A percentile compares a stretch with the other conserved stretches of the same genome.
Conservation (phyloP, 208 protist genomes). For the Wallacemonas rigidus region DNA sequence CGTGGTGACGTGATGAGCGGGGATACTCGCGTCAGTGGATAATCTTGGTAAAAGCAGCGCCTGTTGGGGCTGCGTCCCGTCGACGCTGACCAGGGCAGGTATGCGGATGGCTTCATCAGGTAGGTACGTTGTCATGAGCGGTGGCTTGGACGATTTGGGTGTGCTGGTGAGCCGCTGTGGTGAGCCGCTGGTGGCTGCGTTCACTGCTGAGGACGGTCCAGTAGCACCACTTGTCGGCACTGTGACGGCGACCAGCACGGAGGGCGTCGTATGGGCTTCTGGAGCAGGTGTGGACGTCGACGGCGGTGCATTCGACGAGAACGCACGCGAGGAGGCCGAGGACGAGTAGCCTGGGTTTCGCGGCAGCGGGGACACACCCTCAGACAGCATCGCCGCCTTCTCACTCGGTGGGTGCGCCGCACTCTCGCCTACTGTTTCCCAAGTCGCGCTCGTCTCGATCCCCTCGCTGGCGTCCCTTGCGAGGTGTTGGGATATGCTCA, state of each 20-base stretch:
- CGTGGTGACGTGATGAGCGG: background rate
- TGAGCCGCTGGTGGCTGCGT: background rate
- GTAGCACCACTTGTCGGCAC: background rate
- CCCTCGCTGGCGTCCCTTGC: no score
- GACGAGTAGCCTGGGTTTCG: background rate
- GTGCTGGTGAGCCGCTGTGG: background rate
- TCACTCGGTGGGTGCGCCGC: no score
- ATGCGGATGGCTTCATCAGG: slow-evolving; percentile 8
- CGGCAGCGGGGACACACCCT: slow-evolving; percentile 7
- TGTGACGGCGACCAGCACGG: background rate
- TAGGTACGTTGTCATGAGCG: background rate
- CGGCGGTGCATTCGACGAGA: background rate
- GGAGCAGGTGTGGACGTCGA: background rate
- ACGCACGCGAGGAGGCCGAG: slow-evolving; percentile 1
- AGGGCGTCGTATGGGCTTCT: background rate
- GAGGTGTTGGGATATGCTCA: no score
- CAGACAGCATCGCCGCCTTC: background rate
- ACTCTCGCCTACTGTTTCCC: no score
- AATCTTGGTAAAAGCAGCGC: background rate
- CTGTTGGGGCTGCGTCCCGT: background rate
- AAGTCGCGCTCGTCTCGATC: no score
- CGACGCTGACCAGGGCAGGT: slow-evolving; percentile 1
- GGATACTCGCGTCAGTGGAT: background rate
- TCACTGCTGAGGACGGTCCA: background rate
- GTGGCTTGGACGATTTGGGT: background rate